These are phyloP conservation scores for Aspergillaceae sp. DNA, from an alignment of 2,329 filamentous ascomycete genomes.

Conservation along the genomic window DNA sequence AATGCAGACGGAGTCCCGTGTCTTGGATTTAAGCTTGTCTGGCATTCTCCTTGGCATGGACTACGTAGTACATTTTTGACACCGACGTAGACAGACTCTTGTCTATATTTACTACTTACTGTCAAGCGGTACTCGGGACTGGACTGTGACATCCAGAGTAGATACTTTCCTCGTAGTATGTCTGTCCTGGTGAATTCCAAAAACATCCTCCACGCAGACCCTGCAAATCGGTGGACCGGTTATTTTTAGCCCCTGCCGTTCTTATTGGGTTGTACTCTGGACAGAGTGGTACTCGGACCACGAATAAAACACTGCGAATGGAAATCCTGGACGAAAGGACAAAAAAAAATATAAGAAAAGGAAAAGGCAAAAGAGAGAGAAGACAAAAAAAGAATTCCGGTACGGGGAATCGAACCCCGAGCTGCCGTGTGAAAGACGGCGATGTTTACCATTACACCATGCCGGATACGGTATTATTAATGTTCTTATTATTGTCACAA, in stretches of 20 bases:
- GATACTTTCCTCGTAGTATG: too few relatives aligned
- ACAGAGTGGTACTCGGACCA: not conserved
- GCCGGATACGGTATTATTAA: not conserved
- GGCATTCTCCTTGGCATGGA: too few relatives aligned
- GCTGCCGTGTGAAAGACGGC: constrained; percentile 6
- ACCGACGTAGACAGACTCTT: too few relatives aligned
- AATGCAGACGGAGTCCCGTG: not conserved
- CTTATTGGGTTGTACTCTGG: too few relatives aligned
- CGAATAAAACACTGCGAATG: not conserved
- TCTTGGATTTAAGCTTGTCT: too few relatives aligned
- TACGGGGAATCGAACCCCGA: constrained; percentile 8
- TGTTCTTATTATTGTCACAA: too few relatives aligned
- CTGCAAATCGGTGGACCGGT: not conserved
- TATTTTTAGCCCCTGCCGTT: not conserved
- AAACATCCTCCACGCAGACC: not conserved
- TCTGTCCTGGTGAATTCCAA: too few relatives aligned
- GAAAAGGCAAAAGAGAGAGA: too few relatives aligned
- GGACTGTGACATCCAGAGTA: too few relatives aligned
- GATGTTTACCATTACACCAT: constrained; percentile 7
- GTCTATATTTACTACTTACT: too few relatives aligned
- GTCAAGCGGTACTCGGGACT: too few relatives aligned
- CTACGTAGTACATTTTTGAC: too few relatives aligned
- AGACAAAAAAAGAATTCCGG: not conserved
- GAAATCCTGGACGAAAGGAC: constrained; percentile 1
- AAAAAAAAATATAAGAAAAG: not conserved